These are phyloP conservation scores for Penicillium oxalicum DNA, from an alignment of 2,329 filamentous ascomycete species.

Conservation along the genomic window DNA sequence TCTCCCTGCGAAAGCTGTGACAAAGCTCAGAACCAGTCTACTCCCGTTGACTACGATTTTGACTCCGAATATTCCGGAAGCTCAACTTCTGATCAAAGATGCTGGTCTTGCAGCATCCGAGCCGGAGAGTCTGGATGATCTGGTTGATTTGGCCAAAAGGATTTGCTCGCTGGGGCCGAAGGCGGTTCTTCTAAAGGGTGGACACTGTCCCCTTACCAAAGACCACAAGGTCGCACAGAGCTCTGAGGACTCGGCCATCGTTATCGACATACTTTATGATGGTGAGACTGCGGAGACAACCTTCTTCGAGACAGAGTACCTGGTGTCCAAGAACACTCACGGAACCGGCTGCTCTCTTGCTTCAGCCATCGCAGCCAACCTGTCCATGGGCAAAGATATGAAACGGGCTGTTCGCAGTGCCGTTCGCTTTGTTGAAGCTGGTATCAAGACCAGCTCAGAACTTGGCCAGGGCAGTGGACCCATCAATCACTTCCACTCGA, in stretches of 20 bases:
- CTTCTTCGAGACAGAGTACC: slow-evolving; percentile 64
- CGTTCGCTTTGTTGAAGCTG: slow-evolving; percentile 56
- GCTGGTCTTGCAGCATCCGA: slow-evolving; percentile 35
- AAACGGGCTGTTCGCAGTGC: slow-evolving; percentile 49
- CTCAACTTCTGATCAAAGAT: slow-evolving; percentile 40
- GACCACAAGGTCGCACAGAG: slow-evolving; percentile 54
- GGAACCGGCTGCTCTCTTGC: slow-evolving; percentile 93
- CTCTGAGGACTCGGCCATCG: slow-evolving; percentile 56
- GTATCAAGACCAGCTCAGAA: slow-evolving; percentile 52
- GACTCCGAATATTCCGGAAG: slow-evolving; percentile 47
- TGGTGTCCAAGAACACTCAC: slow-evolving; percentile 75
- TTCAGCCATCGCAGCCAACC: slow-evolving; percentile 61
- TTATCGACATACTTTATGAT: slow-evolving; percentile 74
- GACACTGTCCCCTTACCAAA: slow-evolving; percentile 71
- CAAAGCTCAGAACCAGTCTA: slow-evolving; percentile 35
- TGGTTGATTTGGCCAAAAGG: slow-evolving; percentile 62
- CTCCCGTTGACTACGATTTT: slow-evolving; percentile 42
- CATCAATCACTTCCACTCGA: slow-evolving; percentile 62
- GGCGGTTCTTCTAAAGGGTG: slow-evolving; percentile 84
- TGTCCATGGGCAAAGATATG: slow-evolving; percentile 48
- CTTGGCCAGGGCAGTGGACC: slow-evolving; percentile 57
- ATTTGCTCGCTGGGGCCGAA: slow-evolving; percentile 65
- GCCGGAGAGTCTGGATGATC: slow-evolving; percentile 55
- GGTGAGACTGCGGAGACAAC: slow-evolving; percentile 44
- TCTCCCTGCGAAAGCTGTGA: slow-evolving; percentile 40